Percentiles rank a stretch among this genome's conserved stretches.
Evolutionary conservation across 1,139 yeast genomes (phyloP).

Genomic region (Scheffersomyces insectosa): DNA sequence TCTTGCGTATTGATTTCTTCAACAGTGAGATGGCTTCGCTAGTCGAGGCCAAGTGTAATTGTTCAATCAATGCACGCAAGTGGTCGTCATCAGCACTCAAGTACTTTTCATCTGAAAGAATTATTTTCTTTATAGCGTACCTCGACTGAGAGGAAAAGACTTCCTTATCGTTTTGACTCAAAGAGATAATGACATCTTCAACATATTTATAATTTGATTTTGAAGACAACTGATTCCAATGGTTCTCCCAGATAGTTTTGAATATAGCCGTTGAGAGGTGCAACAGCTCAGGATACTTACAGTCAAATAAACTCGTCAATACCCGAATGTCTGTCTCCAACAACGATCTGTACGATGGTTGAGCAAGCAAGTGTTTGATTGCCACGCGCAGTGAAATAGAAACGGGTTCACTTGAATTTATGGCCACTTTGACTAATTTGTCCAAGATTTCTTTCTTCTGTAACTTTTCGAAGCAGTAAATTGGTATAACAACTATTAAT

Average conservation of each 20-base stretch:
- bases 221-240: slow-evolving; percentile 23
- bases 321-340: slow-evolving; percentile 44
- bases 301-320: slow-evolving; percentile 21
- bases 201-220: slow-evolving; percentile 18
- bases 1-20: neutral
- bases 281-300: slow-evolving; percentile 14
- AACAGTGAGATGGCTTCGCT: neutral
- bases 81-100: no score
- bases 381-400: slow-evolving; percentile 15
- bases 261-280: slow-evolving; percentile 19
- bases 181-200: slow-evolving; percentile 8
- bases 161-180: no score
- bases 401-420: slow-evolving; percentile 4
- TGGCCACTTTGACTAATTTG: slow-evolving; percentile 19
- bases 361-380: slow-evolving; percentile 37
- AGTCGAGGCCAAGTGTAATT: no score
- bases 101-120: no score
- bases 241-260: slow-evolving; percentile 29
- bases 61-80: no score
- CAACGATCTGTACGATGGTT: slow-evolving; percentile 53
- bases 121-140: no score
- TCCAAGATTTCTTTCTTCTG: slow-evolving; percentile 42
- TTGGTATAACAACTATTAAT: slow-evolving; percentile 29
- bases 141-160: no score
- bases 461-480: slow-evolving; percentile 48